A percentile compares a stretch with the other conserved stretches of the same genome.
phyloP scores from a whole-genome alignment of 768 basidiomycete genomes.

The Lactarius deliciosus region DNA sequence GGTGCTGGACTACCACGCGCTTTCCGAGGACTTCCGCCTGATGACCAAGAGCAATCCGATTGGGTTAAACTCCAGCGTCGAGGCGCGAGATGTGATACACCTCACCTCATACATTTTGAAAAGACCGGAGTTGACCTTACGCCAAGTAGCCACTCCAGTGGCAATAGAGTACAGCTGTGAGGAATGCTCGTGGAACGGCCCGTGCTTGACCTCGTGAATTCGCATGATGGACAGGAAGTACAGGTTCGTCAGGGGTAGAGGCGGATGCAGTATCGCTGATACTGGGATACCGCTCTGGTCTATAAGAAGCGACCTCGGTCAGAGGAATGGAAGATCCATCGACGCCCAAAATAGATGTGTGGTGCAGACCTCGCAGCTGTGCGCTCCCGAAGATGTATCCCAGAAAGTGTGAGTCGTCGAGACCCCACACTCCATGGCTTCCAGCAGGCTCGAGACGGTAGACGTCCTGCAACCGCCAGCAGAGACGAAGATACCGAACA shows the following conservation, averaged over 20 bases:
- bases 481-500: constrained; percentile 73
- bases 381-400: constrained; percentile 90
- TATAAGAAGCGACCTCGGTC: constrained; percentile 33
- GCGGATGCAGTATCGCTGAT: constrained; percentile 56
- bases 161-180: constrained; percentile 88
- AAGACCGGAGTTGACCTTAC: constrained; percentile 85
- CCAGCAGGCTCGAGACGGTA: constrained; percentile 95
- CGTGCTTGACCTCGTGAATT: constrained; percentile 76
- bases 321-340: background rate
- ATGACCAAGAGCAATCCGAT: background rate
- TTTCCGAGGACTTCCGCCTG: constrained; percentile 91
- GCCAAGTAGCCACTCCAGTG: constrained; percentile 84
- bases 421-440: constrained; percentile 96
- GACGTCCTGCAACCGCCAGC: constrained; percentile 82
- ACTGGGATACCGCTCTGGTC: constrained; percentile 67
- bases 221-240: constrained; percentile 79
- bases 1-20: constrained; percentile 94
- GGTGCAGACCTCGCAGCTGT: constrained; percentile 68
- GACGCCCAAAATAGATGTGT: background rate
- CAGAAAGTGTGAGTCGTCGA: constrained; percentile 89
- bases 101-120: constrained; percentile 94
- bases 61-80: background rate
- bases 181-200: constrained; percentile 91
- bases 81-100: constrained; percentile 4
- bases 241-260: constrained; percentile 66